Base-by-base conservation (phyloP, 805 yeast species). In the Saturnispora mendoncae region DNA sequence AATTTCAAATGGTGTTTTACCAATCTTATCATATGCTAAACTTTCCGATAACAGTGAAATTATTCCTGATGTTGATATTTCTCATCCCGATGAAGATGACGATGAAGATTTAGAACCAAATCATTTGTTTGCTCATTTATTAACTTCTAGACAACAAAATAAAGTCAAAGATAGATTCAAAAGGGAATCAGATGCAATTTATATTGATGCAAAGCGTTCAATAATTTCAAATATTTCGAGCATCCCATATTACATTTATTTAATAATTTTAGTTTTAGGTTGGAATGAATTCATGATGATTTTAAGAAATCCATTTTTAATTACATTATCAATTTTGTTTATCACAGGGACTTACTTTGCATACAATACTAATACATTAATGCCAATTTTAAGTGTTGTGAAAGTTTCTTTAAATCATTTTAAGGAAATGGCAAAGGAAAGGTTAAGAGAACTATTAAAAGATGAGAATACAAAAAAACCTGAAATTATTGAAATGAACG, bases 211-310 rank as follows among this genome's bases (percentile, higher is more conserved):
- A 15, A 88, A 84, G 60, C 75, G 97, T 49, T 83, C 95, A 3
- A 78, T 84, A 40, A 72, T 87, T 36, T 81, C 79, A 47, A 79
- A 81, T 36, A 73, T 78, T 10, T 76, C 95, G 0, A 78, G 80
- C 44, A 81, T 92, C 43, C 98, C 98, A 4, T 67, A 78, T 49
- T 92, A 81, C 67, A 76, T 92, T 43, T 87, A 85, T 62, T 63
- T 76, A 9, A 55, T 90, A 12, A 64, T 92, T 19, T 59, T 82
- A 2, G 77, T 84, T 3, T 66, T 92, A 18, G 98, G 98, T 8
- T 92, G 96, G 96, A 88, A 88, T 60, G 97, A 92, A 67, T 80
- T 92, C 50, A 74, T 87, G 82, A 81, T 92, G 8, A 75, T 92
- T 14, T 55, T 92, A 33, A 73, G 94, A 48, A 88, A 84, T 56